Evolutionary conservation across 805 yeast species (phyloP).

Genomic region (Teunomyces funiuensis): DNA sequence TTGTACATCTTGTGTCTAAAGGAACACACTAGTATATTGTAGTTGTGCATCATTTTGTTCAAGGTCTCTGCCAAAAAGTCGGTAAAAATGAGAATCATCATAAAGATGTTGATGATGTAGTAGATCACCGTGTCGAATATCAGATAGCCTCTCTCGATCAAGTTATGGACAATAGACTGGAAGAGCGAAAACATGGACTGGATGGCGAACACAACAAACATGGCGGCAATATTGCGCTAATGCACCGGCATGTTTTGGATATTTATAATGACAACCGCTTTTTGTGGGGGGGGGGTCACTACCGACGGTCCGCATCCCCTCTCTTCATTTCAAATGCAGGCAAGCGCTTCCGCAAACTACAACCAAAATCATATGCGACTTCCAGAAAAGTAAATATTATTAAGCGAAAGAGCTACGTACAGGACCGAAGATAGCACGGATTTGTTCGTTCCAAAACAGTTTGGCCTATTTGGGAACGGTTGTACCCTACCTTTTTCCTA

Average conservation of each 20-base stretch:
- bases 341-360: too few relatives aligned
- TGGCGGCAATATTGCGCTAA: background rate
- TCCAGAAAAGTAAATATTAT: background rate
- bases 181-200: slow-evolving; percentile 7
- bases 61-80: slow-evolving; percentile 11
- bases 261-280: slow-evolving; percentile 3
- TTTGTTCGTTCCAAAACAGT: background rate
- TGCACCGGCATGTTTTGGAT: background rate
- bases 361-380: slow-evolving; percentile 5
- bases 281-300: slow-evolving; percentile 5
- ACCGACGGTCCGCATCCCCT: background rate
- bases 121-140: slow-evolving; percentile 13
- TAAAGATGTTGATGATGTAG: slow-evolving; percentile 13
- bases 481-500: background rate
- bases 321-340: background rate
- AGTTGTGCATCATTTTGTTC: slow-evolving; percentile 12
- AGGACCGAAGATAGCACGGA: background rate
- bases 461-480: slow-evolving; percentile 2
- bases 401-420: background rate
- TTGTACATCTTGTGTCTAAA: slow-evolving; percentile 18
- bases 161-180: slow-evolving; percentile 4
- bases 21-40: slow-evolving; percentile 14
- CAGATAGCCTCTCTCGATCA: slow-evolving; percentile 9
- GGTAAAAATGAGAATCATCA: slow-evolving; percentile 12
- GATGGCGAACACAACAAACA: slow-evolving; percentile 4